Percentiles rank a stretch among this genome's conserved stretches.
Conservation (phyloP, 1,284 basidiomycete species). For the Leccinum angustisporum region DNA sequence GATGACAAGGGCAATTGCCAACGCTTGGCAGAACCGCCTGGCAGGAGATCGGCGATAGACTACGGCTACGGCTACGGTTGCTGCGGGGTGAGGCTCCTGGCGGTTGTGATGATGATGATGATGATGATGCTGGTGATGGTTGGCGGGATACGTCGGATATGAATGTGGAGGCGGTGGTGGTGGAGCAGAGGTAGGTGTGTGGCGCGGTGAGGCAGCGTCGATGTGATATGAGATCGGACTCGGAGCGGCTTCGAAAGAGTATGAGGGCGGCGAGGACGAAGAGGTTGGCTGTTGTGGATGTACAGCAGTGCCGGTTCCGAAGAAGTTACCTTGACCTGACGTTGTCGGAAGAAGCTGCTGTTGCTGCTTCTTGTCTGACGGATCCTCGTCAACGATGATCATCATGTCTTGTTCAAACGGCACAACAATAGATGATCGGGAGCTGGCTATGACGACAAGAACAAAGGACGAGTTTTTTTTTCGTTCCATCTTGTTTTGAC, state of each 20-base stretch:
- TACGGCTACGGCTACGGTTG: background rate
- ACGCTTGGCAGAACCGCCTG: conserved; percentile 23
- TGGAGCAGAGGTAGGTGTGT: background rate
- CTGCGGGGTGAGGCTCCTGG: background rate
- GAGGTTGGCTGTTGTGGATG: background rate
- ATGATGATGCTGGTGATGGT: background rate
- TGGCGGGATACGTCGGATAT: conserved; percentile 14
- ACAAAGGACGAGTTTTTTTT: background rate
- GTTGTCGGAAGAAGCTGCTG: background rate
- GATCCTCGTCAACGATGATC: background rate
- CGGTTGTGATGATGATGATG: background rate
- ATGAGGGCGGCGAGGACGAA: background rate
- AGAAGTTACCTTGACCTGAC: background rate
- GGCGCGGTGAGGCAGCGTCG: conserved; percentile 1
- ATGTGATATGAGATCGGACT: conserved; percentile 8
- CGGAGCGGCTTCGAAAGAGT: background rate
- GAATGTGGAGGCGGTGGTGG: conserved; percentile 14
- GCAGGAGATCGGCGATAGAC: conserved; percentile 9
- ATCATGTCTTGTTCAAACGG: background rate
- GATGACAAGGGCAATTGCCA: conserved; percentile 19
- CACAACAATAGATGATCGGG: background rate
- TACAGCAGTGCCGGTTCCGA: conserved; percentile 10
- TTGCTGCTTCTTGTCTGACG: background rate
- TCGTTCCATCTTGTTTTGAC: background rate
- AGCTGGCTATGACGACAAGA: background rate